Evolutionary conservation across 345 rosid genomes (phyloP).

Genomic region (Salix udensis): DNA sequence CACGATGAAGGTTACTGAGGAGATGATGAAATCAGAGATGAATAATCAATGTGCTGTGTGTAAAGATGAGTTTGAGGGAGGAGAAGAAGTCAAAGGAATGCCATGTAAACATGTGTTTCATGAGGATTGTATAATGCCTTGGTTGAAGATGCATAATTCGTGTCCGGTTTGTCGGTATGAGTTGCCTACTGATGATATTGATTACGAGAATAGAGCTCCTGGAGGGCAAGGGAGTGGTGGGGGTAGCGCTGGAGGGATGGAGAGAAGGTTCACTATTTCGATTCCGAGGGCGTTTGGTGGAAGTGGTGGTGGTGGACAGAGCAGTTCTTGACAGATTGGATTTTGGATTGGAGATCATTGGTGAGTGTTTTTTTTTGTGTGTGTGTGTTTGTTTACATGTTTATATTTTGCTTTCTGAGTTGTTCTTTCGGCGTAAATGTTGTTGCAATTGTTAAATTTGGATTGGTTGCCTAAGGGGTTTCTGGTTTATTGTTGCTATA

Average conservation of each 20-base stretch:
- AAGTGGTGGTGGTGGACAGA: slow-evolving; percentile 27
- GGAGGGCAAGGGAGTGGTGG: slow-evolving; percentile 15
- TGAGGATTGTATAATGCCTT: slow-evolving; percentile 37
- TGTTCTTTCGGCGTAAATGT: background rate
- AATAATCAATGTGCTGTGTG: slow-evolving; percentile 48
- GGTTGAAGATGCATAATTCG: slow-evolving; percentile 48
- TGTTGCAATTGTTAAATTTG: background rate
- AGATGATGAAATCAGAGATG: slow-evolving; percentile 36
- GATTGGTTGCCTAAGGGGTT: background rate
- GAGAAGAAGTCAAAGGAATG: slow-evolving; percentile 43
- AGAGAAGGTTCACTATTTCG: slow-evolving; percentile 39
- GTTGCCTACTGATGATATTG: slow-evolving; percentile 48
- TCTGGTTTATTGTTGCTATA: background rate
- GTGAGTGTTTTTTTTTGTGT: background rate
- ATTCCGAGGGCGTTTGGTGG: slow-evolving; percentile 35
- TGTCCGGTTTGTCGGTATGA: slow-evolving; percentile 54
- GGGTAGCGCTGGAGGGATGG: slow-evolving; percentile 20
- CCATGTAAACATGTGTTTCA: slow-evolving; percentile 52
- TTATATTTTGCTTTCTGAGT: background rate
- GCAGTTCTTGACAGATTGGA: slow-evolving; percentile 14
- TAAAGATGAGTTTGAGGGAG: slow-evolving; percentile 40
- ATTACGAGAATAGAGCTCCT: slow-evolving; percentile 29
- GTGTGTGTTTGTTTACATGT: background rate
- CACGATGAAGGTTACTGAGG: slow-evolving; percentile 24
- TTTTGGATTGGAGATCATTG: background rate